These are phyloP conservation scores for Taphrina confusa DNA, from an alignment of 1,139 yeast species.

Conservation along the genomic window DNA sequence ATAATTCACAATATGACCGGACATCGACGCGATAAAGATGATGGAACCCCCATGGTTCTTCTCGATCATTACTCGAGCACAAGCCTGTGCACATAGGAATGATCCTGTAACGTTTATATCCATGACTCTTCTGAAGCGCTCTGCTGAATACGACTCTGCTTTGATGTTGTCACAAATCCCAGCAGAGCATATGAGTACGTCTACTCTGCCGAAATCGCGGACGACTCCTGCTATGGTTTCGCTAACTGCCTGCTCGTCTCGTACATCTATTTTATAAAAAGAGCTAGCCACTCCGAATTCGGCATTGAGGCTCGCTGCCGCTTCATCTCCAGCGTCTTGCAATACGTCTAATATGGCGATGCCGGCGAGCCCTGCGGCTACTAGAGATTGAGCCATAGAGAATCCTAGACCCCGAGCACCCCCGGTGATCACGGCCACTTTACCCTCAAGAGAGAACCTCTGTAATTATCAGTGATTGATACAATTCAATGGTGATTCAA, in stretches of 20 bases:
- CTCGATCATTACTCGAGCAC: conserved; percentile 70
- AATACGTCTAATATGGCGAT: conserved; percentile 46
- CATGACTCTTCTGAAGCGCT: conserved; percentile 66
- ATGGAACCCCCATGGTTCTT: conserved; percentile 69
- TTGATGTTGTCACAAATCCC: conserved; percentile 46
- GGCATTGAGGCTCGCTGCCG: conserved; percentile 30
- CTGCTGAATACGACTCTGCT: conserved; percentile 72
- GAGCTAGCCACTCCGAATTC: conserved; percentile 28
- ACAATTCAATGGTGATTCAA: not conserved
- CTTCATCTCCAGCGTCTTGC: conserved; percentile 33
- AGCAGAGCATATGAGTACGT: conserved; percentile 67
- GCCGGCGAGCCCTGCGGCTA: conserved; percentile 82
- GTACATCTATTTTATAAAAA: conserved; percentile 33
- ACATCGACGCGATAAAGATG: conserved; percentile 85
- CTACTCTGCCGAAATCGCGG: conserved; percentile 56
- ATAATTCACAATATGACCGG: conserved; percentile 82
- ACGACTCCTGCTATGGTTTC: conserved; percentile 33
- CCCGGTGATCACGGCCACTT: conserved; percentile 83
- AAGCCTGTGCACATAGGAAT: conserved; percentile 69
- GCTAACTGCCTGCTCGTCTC: conserved; percentile 35
- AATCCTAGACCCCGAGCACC: conserved; percentile 86
- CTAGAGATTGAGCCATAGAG: conserved; percentile 80
- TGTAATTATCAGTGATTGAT: not conserved
- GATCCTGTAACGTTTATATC: conserved; percentile 75
- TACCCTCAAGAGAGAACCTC: conserved; percentile 63